phyloP scores from a whole-genome alignment of 148 eudicot genomes.

The Simmondsia chinensis region DNA sequence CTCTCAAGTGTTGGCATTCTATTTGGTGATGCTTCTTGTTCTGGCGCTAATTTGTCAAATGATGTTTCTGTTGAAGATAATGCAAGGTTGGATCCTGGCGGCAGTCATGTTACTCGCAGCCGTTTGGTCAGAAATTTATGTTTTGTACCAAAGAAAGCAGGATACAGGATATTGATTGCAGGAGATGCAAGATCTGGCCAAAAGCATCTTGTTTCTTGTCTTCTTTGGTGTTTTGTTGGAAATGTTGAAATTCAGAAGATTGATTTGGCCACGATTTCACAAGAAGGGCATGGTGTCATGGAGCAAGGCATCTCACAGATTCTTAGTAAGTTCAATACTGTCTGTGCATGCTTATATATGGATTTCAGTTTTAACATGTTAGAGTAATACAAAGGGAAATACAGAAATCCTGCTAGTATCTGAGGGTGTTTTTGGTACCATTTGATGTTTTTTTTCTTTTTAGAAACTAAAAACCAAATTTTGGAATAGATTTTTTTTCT shows the following conservation, averaged over 20 bases:
- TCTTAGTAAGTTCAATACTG: constrained; percentile 56
- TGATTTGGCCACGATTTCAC: constrained; percentile 89
- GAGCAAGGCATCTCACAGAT: constrained; percentile 66
- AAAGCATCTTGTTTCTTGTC: constrained; percentile 85
- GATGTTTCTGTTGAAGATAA: constrained; percentile 22
- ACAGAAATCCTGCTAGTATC: too few relatives aligned
- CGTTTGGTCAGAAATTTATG: constrained; percentile 30
- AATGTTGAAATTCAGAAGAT: constrained; percentile 65
- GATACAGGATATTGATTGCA: constrained; percentile 66
- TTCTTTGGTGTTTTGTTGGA: constrained; percentile 81
- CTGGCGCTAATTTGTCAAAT: constrained; percentile 12
- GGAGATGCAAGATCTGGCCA: constrained; percentile 88
- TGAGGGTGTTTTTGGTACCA: too few relatives aligned
- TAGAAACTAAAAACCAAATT: too few relatives aligned
- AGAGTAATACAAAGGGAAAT: constrained; percentile 3
- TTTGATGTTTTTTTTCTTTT: too few relatives aligned
- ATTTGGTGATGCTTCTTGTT: constrained; percentile 26
- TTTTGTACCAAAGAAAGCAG: constrained; percentile 34
- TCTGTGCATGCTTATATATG: too few relatives aligned
- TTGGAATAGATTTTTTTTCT: too few relatives aligned
- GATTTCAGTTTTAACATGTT: constrained; percentile 13
- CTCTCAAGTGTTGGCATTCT: constrained; percentile 41
- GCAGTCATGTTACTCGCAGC: constrained; percentile 24
- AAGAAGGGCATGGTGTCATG: constrained; percentile 79
- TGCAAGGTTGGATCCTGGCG: constrained; percentile 14